These are phyloP conservation scores for Harrya chromipes DNA, from an alignment of 768 basidiomycete species.

Conservation along the genomic window DNA sequence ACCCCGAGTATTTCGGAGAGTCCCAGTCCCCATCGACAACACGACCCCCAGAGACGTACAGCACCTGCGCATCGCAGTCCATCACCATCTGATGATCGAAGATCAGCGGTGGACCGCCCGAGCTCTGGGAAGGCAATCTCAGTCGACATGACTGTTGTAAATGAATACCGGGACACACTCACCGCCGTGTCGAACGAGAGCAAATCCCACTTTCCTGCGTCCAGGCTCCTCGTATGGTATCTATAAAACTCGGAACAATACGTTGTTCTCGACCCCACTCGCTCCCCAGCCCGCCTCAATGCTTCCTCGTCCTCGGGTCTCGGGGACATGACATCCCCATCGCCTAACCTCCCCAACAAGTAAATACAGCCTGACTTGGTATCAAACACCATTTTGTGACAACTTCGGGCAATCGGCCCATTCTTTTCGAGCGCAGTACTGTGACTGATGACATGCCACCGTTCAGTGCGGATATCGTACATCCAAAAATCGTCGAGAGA, in stretches of 20 bases:
- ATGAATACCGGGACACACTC: slow-evolving; percentile 18
- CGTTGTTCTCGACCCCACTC: slow-evolving; percentile 19
- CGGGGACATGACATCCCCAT: slow-evolving; percentile 42
- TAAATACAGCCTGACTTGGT: slow-evolving; percentile 67
- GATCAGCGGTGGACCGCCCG: slow-evolving; percentile 68
- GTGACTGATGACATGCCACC: slow-evolving; percentile 60
- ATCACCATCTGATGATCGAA: slow-evolving; percentile 83
- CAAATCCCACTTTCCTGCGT: slow-evolving; percentile 69
- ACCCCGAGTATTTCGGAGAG: slow-evolving; percentile 58
- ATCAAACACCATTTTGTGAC: slow-evolving; percentile 84
- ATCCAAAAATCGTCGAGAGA: slow-evolving; percentile 80
- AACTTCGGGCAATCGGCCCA: slow-evolving; percentile 69
- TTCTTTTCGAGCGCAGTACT: slow-evolving; percentile 54
- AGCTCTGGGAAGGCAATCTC: slow-evolving; percentile 36
- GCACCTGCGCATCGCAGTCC: slow-evolving; percentile 63
- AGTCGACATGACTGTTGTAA: neutral
- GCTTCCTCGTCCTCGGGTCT: slow-evolving; percentile 25
- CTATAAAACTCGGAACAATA: slow-evolving; percentile 72
- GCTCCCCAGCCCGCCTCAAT: slow-evolving; percentile 21
- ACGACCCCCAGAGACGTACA: slow-evolving; percentile 77
- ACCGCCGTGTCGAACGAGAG: slow-evolving; percentile 67
- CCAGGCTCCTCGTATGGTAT: slow-evolving; percentile 42
- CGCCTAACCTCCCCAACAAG: slow-evolving; percentile 65
- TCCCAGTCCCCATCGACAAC: slow-evolving; percentile 66
- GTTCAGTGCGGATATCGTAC: slow-evolving; percentile 55